phyloP scores from a whole-genome alignment of 1,284 basidiomycete species.

The Grifola frondosa region DNA sequence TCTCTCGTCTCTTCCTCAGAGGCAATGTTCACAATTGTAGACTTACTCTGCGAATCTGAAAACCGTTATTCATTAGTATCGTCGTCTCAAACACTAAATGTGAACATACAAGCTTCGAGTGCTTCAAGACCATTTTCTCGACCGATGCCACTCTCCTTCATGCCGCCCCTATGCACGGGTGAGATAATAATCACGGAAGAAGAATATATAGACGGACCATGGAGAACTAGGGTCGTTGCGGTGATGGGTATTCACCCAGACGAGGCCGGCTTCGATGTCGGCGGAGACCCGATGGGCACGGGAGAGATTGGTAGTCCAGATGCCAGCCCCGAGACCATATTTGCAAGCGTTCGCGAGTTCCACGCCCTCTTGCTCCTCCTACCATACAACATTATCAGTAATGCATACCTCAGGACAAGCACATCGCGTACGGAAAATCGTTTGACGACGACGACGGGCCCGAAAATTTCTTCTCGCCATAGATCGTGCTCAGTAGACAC shows the following conservation, averaged over 20 bases:
- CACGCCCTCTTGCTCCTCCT: slow-evolving; percentile 68
- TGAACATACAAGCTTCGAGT: slow-evolving; percentile 64
- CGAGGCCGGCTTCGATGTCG: slow-evolving; percentile 69
- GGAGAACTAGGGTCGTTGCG: slow-evolving; percentile 85
- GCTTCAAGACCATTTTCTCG: slow-evolving; percentile 82
- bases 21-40: slow-evolving; percentile 70
- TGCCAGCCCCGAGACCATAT: slow-evolving; percentile 78
- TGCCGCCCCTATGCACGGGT: slow-evolving; percentile 64
- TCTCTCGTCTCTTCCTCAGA: slow-evolving; percentile 53
- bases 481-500: slow-evolving; percentile 59
- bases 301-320: slow-evolving; percentile 77
- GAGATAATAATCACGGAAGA: neutral
- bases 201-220: slow-evolving; percentile 50
- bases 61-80: neutral
- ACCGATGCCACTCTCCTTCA: slow-evolving; percentile 83
- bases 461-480: slow-evolving; percentile 83
- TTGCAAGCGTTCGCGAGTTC: slow-evolving; percentile 70
- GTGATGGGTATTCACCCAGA: slow-evolving; percentile 87
- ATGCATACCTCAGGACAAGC: neutral
- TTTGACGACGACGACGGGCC: slow-evolving; percentile 72
- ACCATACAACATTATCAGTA: slow-evolving; percentile 4
- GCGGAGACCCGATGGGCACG: slow-evolving; percentile 70
- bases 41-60: slow-evolving; percentile 79
- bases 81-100: neutral
- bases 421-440: slow-evolving; percentile 54